A percentile compares a stretch with the other conserved stretches of the same genome.
Evolutionary conservation across 345 rosid species (phyloP).

Genomic region (Eucalyptus tenuipes): DNA sequence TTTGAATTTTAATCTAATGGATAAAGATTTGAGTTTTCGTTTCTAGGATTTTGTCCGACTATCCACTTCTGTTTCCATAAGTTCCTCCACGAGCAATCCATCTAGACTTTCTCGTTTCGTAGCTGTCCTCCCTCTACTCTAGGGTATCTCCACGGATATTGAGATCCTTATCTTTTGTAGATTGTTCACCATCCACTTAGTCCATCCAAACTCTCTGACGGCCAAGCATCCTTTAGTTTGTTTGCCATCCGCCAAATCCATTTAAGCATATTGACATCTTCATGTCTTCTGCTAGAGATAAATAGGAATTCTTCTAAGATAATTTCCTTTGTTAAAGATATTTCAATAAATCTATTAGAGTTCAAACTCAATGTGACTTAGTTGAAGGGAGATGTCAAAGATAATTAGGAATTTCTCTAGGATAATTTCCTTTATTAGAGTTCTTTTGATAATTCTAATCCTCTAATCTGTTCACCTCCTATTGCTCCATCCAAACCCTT

Average conservation of each 20-base stretch:
- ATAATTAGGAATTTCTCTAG: background rate
- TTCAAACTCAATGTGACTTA: background rate
- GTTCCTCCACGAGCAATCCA: background rate
- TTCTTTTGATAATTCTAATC: background rate
- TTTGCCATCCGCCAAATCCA: background rate
- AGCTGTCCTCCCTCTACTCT: background rate
- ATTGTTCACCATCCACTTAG: background rate
- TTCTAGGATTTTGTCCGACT: background rate
- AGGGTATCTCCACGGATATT: background rate
- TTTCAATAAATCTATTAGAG: too few relatives aligned
- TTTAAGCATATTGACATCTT: background rate
- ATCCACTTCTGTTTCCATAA: background rate
- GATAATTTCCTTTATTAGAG: background rate
- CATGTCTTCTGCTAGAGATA: background rate
- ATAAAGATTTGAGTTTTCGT: background rate
- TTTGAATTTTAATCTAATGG: background rate
- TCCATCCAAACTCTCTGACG: background rate
- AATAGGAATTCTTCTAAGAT: background rate
- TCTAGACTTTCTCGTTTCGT: background rate
- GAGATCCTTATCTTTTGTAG: background rate
- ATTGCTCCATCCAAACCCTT: background rate
- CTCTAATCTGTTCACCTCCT: background rate
- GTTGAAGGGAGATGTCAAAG: background rate
- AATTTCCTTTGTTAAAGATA: background rate
- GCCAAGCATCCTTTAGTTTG: background rate